Percentiles rank a stretch among this genome's conserved stretches.
Evolutionary conservation across 495 filamentous ascomycete species (phyloP).

Genomic region (Aspergillus ellipticus): DNA sequence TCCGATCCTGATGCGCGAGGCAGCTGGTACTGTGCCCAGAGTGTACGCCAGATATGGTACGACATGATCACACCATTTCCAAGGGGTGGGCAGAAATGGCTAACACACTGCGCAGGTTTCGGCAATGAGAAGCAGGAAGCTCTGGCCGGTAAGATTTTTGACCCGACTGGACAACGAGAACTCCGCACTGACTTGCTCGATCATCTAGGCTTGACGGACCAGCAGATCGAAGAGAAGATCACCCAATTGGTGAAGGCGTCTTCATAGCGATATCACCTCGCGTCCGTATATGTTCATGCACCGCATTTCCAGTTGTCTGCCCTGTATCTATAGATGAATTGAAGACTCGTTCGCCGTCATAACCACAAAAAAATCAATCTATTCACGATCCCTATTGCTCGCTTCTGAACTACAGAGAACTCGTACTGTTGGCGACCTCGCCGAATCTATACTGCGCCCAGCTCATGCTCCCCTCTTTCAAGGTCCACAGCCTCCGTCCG

Average conservation of each 20-base stretch:
- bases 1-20: constrained; percentile 93
- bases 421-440: constrained; percentile 40
- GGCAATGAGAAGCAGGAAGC: constrained; percentile 85
- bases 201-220: constrained; percentile 71
- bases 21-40: constrained; percentile 70
- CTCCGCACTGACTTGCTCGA: neutral
- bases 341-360: constrained; percentile 14
- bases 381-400: constrained; percentile 2
- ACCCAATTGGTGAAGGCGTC: constrained; percentile 71
- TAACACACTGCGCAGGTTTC: constrained; percentile 52
- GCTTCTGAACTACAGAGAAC: constrained; percentile 17
- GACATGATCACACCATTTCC: constrained; percentile 19
- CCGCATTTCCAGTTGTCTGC: constrained; percentile 28
- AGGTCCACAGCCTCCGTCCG: constrained; percentile 61
- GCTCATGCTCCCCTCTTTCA: constrained; percentile 63
- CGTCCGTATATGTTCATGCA: constrained; percentile 28
- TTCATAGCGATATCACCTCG: constrained; percentile 28
- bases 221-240: constrained; percentile 88
- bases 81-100: constrained; percentile 9
- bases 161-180: constrained; percentile 3
- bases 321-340: constrained; percentile 47
- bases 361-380: neutral
- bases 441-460: constrained; percentile 79
- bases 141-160: constrained; percentile 60
- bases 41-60: constrained; percentile 92